Conservation (phyloP, 2,329 filamentous ascomycete genomes). For the Fusarium sp. region DNA sequence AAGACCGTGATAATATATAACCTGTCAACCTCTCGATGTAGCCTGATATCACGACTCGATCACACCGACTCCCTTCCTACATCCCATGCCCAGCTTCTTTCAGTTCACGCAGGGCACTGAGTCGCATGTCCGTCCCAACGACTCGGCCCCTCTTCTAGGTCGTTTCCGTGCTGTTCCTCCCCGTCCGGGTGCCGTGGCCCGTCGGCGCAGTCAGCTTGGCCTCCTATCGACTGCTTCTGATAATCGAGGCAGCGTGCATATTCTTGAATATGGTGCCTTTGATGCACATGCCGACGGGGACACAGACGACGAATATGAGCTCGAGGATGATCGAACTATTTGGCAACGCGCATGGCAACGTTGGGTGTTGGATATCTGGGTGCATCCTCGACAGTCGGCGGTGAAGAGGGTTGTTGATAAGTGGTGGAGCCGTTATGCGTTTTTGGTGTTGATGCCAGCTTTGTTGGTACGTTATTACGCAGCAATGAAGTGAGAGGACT, state of each 20-base stretch:
- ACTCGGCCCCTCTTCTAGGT: conserved; percentile 71
- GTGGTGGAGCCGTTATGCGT: conserved; percentile 73
- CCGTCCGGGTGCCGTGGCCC: conserved; percentile 49
- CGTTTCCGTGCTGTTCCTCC: conserved; percentile 73
- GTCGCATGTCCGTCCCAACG: conserved; percentile 64
- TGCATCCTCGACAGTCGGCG: conserved; percentile 69
- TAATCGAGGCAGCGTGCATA: conserved; percentile 65
- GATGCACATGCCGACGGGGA: conserved; percentile 53
- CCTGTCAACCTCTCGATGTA: conserved; percentile 36
- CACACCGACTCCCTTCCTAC: conserved; percentile 25
- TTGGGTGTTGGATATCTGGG: conserved; percentile 66
- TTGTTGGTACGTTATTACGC: conserved; percentile 61
- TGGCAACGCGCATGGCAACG: conserved; percentile 54
- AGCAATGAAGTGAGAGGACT: background rate
- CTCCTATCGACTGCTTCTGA: conserved; percentile 53
- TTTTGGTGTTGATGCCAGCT: conserved; percentile 72
- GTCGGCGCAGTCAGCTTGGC: conserved; percentile 54
- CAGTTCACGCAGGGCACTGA: conserved; percentile 75
- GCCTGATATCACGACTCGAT: conserved; percentile 25
- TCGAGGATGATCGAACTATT: conserved; percentile 52
- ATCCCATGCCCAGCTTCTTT: conserved; percentile 73
- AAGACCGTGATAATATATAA: conserved; percentile 4
- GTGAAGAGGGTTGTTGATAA: conserved; percentile 69
- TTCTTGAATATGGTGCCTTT: conserved; percentile 66
- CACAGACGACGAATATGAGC: conserved; percentile 45